These are phyloP conservation scores for Nicotiana obtusifolia DNA, from an alignment of 257 asterid species.

Conservation along the genomic window DNA sequence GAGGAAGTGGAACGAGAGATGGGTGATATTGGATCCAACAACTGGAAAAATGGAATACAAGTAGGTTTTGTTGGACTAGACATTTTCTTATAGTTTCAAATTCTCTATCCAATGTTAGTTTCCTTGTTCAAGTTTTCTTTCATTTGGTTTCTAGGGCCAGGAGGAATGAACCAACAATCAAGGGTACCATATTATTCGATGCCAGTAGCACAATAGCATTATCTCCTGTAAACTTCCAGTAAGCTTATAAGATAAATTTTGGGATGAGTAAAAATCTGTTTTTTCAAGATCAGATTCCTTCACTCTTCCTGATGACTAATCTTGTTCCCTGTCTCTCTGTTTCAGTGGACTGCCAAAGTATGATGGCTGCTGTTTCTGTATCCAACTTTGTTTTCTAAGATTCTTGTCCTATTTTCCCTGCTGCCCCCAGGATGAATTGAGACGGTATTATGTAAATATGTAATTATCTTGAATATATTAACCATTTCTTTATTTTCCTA, in stretches of 20 bases:
- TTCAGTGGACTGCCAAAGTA: constrained; percentile 90
- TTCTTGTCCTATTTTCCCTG: constrained; percentile 1
- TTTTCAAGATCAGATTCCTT: not conserved
- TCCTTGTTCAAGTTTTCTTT: constrained; percentile 1
- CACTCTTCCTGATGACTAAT: constrained; percentile 11
- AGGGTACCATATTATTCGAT: constrained; percentile 83
- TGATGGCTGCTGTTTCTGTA: constrained; percentile 97
- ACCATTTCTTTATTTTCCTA: too few species aligned
- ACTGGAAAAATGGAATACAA: constrained; percentile 99
- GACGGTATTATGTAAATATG: too few species aligned
- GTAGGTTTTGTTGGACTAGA: constrained; percentile 37
- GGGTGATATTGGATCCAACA: constrained; percentile 97
- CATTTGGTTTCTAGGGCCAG: constrained; percentile 47
- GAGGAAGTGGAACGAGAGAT: constrained; percentile 97
- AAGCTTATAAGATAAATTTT: constrained; percentile 27
- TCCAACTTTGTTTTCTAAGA: constrained; percentile 36
- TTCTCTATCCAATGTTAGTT: constrained; percentile 2
- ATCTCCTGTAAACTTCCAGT: constrained; percentile 98
- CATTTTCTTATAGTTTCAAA: not conserved
- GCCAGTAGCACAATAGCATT: constrained; percentile 87
- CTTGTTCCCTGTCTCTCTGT: constrained; percentile 20
- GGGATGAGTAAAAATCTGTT: not conserved
- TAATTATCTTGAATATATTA: too few species aligned
- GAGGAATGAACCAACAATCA: constrained; percentile 84
- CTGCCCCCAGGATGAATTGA: not conserved